phyloP scores from a whole-genome alignment of 805 yeast species.

The Monosporozyma servazzii region DNA sequence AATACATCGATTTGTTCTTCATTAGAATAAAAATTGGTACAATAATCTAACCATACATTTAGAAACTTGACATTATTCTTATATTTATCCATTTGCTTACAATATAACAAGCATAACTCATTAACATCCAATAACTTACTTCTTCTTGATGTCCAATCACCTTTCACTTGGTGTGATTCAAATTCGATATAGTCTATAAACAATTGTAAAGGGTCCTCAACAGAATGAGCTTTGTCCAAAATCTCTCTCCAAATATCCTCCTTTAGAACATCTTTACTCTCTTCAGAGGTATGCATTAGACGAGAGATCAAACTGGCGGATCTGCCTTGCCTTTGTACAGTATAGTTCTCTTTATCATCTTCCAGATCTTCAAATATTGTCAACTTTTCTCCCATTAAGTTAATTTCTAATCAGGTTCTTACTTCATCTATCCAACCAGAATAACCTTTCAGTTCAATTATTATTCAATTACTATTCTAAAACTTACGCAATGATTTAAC shows the following conservation, averaged over 20 bases:
- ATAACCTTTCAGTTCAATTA: background rate
- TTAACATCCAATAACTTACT: slow-evolving; percentile 58
- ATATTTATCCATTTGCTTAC: slow-evolving; percentile 55
- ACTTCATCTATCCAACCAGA: background rate
- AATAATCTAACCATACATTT: slow-evolving; percentile 68
- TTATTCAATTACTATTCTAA: too few relatives aligned
- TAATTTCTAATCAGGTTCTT: background rate
- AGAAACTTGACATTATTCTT: slow-evolving; percentile 75
- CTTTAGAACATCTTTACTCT: slow-evolving; percentile 18
- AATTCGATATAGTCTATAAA: slow-evolving; percentile 63
- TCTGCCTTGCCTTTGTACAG: slow-evolving; percentile 58
- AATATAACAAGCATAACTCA: slow-evolving; percentile 62
- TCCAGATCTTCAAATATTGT: slow-evolving; percentile 38
- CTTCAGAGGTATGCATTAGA: background rate
- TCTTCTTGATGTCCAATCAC: slow-evolving; percentile 48
- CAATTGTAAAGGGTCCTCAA: slow-evolving; percentile 75
- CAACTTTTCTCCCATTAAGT: background rate
- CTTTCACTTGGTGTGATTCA: slow-evolving; percentile 54
- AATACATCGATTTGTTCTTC: slow-evolving; percentile 63
- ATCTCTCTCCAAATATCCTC: slow-evolving; percentile 27
- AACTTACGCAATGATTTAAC: background rate
- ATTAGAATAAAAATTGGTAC: slow-evolving; percentile 31
- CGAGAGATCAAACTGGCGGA: slow-evolving; percentile 44
- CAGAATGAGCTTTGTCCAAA: slow-evolving; percentile 37
- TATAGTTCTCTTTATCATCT: slow-evolving; percentile 67